Evolutionary conservation across 441 rosid species (phyloP), one percentile per base, ranked within the genome.

Genomic region (Rhodomyrtus psidioides): DNA sequence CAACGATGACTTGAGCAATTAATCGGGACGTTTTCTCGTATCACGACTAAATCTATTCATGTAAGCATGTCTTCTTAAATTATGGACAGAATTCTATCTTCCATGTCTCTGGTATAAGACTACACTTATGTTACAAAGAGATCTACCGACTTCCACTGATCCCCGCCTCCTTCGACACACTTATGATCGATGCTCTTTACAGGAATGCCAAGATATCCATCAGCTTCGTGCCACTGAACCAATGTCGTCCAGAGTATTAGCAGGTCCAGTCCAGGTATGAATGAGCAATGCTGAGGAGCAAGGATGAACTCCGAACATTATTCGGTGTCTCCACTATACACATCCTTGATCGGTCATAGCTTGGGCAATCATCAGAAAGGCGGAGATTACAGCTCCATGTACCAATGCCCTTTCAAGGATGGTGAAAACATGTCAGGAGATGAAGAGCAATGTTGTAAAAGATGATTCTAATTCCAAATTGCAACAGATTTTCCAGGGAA

Each of bases 271-370:
- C 51, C n/a, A 42, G 49, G 26, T 62, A 55, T 44, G 0, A 56
- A 83, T 51, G 34, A 55, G 51, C 26, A 26, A 86, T 55, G 83
- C 79, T 12, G 56, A 21, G 34, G 46, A 30, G 83, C 55, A 58
- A 27, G 59, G 81, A 74, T 74, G 53, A 74, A 42, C n/a, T 12
- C 81, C 84, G 8, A 79, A 82, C 53, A 39, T 54, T 70, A 82
- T 14, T 53, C 53, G 44, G 44, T 76, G 42, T 42, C 26, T 82
- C 46, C 75, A 82, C 91, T 93, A 95, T 85, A 95, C 96, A 90
- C 99, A 95, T 89, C 99, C 99, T 95, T 97, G 99, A 86, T 95
- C 99, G 2, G 95, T 93, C 99, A 96, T 97, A 55, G 99, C 99
- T 92, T 95, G 99, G 88, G 99, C 98, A 60, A 97, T 94, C 51